Conservation (phyloP, 768 basidiomycete species). For the Hypholoma fasciculare region DNA sequence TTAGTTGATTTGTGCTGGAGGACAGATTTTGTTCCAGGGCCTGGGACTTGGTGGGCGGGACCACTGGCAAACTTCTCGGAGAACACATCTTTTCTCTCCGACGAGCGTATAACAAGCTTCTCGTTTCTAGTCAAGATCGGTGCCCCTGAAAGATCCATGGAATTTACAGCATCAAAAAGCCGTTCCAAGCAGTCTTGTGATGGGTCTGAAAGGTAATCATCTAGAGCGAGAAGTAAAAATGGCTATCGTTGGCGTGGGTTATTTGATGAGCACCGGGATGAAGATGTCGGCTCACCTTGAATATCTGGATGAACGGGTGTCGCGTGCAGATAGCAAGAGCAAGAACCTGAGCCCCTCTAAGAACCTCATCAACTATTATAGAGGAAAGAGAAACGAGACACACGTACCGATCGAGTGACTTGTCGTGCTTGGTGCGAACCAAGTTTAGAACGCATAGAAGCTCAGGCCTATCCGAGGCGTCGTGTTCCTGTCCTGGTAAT, state of each 20-base stretch:
- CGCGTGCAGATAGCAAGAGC: constrained; percentile 93
- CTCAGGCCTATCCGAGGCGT: constrained; percentile 40
- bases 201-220: constrained; percentile 90
- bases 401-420: constrained; percentile 68
- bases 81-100: constrained; percentile 92
- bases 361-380: neutral
- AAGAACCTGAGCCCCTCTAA: constrained; percentile 90
- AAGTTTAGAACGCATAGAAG: constrained; percentile 88
- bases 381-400: neutral
- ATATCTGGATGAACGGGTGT: constrained; percentile 94
- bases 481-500: constrained; percentile 34
- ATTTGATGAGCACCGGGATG: neutral
- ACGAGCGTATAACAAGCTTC: constrained; percentile 85
- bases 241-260: constrained; percentile 50
- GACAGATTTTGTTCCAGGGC: constrained; percentile 23
- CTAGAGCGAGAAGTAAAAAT: constrained; percentile 88
- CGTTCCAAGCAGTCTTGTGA: constrained; percentile 89
- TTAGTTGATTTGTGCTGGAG: constrained; percentile 48
- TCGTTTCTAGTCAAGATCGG: constrained; percentile 81
- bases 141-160: constrained; percentile 80
- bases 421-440: constrained; percentile 90
- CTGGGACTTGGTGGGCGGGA: constrained; percentile 25
- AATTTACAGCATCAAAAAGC: constrained; percentile 91
- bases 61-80: constrained; percentile 71
- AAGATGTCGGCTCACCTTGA: constrained; percentile 60